phyloP scores from a whole-genome alignment of 345 rosid genomes.

The Euphorbia tirucalli region DNA sequence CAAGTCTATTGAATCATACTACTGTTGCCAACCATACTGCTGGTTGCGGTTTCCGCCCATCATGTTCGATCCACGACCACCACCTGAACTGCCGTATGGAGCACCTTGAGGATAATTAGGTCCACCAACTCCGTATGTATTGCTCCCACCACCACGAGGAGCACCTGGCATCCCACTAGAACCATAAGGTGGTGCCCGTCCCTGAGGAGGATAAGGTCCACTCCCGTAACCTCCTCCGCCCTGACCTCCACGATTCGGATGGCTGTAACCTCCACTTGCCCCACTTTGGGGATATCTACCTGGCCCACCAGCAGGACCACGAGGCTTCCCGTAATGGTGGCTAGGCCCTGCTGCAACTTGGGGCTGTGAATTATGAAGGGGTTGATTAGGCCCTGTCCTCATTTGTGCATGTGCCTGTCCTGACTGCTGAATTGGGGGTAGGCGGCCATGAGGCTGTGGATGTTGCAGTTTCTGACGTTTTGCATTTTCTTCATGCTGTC shows the following conservation, averaged over 20 bases:
- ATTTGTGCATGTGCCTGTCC: conserved; percentile 74
- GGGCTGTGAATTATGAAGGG: conserved; percentile 63
- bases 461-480: conserved; percentile 87
- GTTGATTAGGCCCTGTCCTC: conserved; percentile 45
- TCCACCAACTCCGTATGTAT: conserved; percentile 66
- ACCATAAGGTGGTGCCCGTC: conserved; percentile 69
- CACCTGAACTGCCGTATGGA: conserved; percentile 62
- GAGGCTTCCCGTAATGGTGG: conserved; percentile 72
- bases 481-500: conserved; percentile 81
- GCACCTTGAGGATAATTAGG: conserved; percentile 72
- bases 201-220: conserved; percentile 80
- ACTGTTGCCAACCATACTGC: conserved; percentile 77
- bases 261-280: conserved; percentile 52
- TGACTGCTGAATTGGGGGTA: conserved; percentile 65
- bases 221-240: conserved; percentile 67
- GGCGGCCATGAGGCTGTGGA: conserved; percentile 68
- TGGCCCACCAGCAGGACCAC: conserved; percentile 74
- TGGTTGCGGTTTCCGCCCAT: conserved; percentile 86
- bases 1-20: too few relatives aligned
- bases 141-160: conserved; percentile 65
- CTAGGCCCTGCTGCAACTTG: conserved; percentile 70
- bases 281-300: conserved; percentile 69
- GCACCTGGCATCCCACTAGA: conserved; percentile 59
- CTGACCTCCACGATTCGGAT: conserved; percentile 47
- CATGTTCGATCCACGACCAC: conserved; percentile 79